Evolutionary conservation across 1,139 yeast genomes (phyloP), one percentile per base, ranked within the genome.

Genomic region (Scheffersomyces illinoinensis): DNA sequence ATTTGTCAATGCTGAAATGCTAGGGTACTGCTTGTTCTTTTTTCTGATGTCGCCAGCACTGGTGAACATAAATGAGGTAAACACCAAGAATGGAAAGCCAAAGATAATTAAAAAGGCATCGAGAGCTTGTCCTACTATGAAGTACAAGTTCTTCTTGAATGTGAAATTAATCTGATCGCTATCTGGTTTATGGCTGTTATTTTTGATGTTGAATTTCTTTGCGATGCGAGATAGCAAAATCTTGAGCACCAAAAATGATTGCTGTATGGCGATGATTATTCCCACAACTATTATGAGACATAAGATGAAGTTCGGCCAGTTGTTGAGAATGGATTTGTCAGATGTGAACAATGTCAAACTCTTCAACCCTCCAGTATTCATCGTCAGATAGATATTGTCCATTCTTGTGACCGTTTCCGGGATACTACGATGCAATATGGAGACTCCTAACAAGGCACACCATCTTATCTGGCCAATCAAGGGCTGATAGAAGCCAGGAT

Each of bases 401-500:
- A 62, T 68, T 24, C 62, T 66, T 2, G 66, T 60, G 19, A 57
- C 46, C 18, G 52, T 18, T 21, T 55, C 52, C 17, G 26, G 19
- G 17, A 50, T 43, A 19, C 46, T 33, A 49, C 39, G 24, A 21
- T 53, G 50, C 18, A 74, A 54, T 3, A 75, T 47, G 7, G 68
- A 60, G 56, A 74, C 68, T 1, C 82, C 81, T 46, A 80, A 60
- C 5, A 80, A 64, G 4, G 77, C 74, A 68, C 77, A 69, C 83
- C 83, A 74, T 54, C 74, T 66, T 53, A 75, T 67, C 61, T 70
- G 71, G 46, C 73, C 76, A 60, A 87, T 71, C 14, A 85, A 71
- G 0, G 90, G 90, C 64, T 85, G 89, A 61, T 81, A 84, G 66
- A 84, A 87, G 0, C 90, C 91, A 0, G 93, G 93, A 64, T 85